Conservation (phyloP, 495 filamentous ascomycete species). For the Neurospora sp. region DNA sequence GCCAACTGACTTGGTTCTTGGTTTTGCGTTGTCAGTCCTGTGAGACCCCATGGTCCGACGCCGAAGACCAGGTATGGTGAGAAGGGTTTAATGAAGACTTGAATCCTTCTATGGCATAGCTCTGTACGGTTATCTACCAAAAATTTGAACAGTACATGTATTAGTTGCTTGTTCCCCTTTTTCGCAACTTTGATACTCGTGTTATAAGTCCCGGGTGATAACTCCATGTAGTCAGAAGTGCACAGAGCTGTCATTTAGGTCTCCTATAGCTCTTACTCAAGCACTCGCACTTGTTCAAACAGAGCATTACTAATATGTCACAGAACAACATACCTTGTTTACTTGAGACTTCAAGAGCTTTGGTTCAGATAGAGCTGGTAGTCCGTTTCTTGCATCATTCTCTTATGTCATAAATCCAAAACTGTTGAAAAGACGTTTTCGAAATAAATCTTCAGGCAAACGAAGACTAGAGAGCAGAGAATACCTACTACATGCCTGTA, state of each 20-base stretch:
- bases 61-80: neutral
- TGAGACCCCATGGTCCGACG: neutral
- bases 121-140: neutral
- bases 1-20: neutral
- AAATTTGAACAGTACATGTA: neutral
- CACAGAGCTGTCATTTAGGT: neutral
- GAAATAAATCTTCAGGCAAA: neutral
- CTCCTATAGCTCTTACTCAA: neutral
- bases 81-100: neutral
- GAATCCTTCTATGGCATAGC: neutral
- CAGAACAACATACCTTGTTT: neutral
- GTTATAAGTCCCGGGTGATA: neutral
- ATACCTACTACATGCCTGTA: neutral
- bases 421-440: neutral
- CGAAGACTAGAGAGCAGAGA: neutral
- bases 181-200: neutral
- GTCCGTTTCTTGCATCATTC: neutral
- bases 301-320: neutral
- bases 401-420: neutral
- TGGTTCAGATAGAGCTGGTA: neutral
- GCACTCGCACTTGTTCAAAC: neutral
- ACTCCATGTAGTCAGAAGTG: neutral
- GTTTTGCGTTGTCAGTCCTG: neutral
- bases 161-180: neutral
- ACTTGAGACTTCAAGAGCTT: neutral